phyloP scores from a whole-genome alignment of 2,329 filamentous ascomycete species.

The Lachnellula cervina region DNA sequence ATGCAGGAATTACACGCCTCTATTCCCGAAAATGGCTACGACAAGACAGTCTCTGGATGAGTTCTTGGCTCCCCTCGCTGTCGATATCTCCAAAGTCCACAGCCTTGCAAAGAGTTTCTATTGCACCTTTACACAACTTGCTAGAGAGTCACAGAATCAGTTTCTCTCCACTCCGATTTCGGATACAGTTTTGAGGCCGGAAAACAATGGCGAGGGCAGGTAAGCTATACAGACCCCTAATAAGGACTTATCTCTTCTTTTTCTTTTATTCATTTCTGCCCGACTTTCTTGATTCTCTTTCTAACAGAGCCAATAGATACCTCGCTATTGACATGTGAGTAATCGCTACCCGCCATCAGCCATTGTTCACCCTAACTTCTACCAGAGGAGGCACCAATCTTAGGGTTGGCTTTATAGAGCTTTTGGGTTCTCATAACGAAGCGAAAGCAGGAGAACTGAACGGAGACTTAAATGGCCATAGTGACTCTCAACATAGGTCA shows the following conservation, averaged over 20 bases:
- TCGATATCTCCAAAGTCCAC: slow-evolving; percentile 44
- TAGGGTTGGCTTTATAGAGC: slow-evolving; percentile 62
- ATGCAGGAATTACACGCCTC: background rate
- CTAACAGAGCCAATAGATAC: slow-evolving; percentile 41
- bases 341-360: slow-evolving; percentile 3
- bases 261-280: slow-evolving; percentile 1
- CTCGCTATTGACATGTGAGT: slow-evolving; percentile 63
- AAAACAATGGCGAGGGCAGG: slow-evolving; percentile 46
- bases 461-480: background rate
- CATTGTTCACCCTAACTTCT: slow-evolving; percentile 28
- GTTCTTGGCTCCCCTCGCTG: slow-evolving; percentile 47
- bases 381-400: slow-evolving; percentile 63
- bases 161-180: slow-evolving; percentile 59
- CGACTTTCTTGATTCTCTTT: slow-evolving; percentile 1
- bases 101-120: slow-evolving; percentile 45
- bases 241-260: background rate
- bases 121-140: slow-evolving; percentile 44
- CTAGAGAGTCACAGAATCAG: slow-evolving; percentile 49
- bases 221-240: slow-evolving; percentile 10
- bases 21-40: slow-evolving; percentile 12
- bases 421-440: slow-evolving; percentile 38
- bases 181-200: slow-evolving; percentile 51
- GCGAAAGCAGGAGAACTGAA: background rate
- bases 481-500: slow-evolving; percentile 6
- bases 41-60: slow-evolving; percentile 27